These are phyloP conservation scores for Salvia miltiorrhiza DNA, from an alignment of 257 asterid species.

Conservation along the genomic window DNA sequence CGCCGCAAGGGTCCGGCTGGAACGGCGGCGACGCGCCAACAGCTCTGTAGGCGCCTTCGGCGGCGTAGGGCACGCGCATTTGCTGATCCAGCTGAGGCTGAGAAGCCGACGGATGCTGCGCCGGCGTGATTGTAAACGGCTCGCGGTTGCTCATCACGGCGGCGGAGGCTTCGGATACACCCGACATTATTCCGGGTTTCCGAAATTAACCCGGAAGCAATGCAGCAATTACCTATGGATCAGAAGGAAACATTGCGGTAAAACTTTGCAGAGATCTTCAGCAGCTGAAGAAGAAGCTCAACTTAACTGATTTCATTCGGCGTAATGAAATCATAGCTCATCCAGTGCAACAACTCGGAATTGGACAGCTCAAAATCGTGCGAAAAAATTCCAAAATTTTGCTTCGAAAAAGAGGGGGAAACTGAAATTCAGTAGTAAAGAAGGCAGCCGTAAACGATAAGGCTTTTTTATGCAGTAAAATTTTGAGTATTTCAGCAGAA, in stretches of 20 bases:
- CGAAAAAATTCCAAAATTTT: background rate
- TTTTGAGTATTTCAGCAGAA: slow-evolving; percentile 16
- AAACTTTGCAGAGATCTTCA: slow-evolving; percentile 32
- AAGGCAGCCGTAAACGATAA: slow-evolving; percentile 17
- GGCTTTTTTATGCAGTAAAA: slow-evolving; percentile 22
- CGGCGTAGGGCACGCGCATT: slow-evolving; percentile 28
- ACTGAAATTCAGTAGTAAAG: slow-evolving; percentile 18
- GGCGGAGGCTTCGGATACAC: slow-evolving; percentile 23
- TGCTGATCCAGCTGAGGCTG: slow-evolving; percentile 32
- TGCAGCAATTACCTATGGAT: slow-evolving; percentile 15
- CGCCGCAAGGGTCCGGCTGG: slow-evolving; percentile 19
- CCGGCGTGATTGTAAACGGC: slow-evolving; percentile 18
- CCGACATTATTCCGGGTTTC: slow-evolving; percentile 34
- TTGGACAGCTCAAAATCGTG: background rate
- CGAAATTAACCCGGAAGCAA: slow-evolving; percentile 13
- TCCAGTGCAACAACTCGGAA: background rate
- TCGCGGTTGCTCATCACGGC: slow-evolving; percentile 31
- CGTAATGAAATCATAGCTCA: slow-evolving; percentile 4
- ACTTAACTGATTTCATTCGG: background rate
- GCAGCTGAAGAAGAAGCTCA: slow-evolving; percentile 21
- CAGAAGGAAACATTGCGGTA: background rate
- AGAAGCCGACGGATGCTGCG: slow-evolving; percentile 17
- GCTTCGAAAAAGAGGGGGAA: background rate
- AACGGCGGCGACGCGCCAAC: slow-evolving; percentile 30
- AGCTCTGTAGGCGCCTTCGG: slow-evolving; percentile 24